Base-by-base conservation (phyloP, 371 early-diverging fungal species). In the Mucor lusitanicus region DNA sequence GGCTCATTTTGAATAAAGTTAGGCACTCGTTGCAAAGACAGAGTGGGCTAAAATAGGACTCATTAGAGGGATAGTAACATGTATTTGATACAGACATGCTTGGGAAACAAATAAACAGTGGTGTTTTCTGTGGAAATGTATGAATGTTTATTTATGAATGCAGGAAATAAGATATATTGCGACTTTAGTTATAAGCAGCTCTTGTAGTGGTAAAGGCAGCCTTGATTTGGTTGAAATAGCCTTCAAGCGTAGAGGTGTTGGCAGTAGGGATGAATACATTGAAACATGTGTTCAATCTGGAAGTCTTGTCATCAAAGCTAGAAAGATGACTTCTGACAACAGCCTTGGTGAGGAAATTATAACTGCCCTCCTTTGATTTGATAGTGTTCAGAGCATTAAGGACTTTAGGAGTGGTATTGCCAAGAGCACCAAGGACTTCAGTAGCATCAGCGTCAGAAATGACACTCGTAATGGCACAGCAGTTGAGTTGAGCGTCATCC, bases 391-490 rank as follows among this genome's bases (percentile, higher is more conserved):
- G 19, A 17, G 39, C 17, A 15, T 28, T 42, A 19, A 55, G 44
- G 0, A 57, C 33, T 5, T 44, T 40, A 7, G 64, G 56, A 2
- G 64, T 44, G 15, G 23, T 21, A 6, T n/a, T 42, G 3, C 57
- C 28, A 3, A 57, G 15, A 8, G 46, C n/a, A 44, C 19, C 19
- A 7, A 33, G 37, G 28, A 44, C n/a, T 21, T 64, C 40, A 64
- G 56, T 57, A 15, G 57, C 44, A 64, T 64, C 64, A 5, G 57
- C 12, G 11, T 64, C 64, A 28, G 57, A 25, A 8, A 64, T 44
- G 6, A 46, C 44, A 21, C 21, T 42, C 15, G 27, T 42, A 30
- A 64, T 64, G n/a, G 58, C 40, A 57, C 64, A 64, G 23, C 64
- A 64, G 11, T 27, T 27, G 3, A 7, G 37, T 30, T 64, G 44